Conservation (phyloP, 1,284 basidiomycete genomes). For the Ganoderma lucidum region DNA sequence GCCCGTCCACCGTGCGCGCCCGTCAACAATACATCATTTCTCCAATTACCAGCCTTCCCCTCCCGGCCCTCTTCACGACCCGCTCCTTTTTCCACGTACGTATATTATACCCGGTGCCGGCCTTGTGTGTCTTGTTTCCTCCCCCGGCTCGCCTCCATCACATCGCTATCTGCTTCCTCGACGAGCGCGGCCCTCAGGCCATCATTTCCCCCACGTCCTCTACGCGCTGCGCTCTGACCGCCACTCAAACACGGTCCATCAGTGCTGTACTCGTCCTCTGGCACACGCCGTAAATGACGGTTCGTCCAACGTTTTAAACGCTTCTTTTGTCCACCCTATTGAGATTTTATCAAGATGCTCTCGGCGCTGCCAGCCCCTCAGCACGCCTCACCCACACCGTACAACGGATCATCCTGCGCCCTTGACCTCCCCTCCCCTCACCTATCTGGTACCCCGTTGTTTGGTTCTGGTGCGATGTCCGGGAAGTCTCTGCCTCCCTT, state of each 20-base stretch:
- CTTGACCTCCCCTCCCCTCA: constrained; percentile 23
- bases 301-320: constrained; percentile 3
- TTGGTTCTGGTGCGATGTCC: constrained; percentile 22
- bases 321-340: background rate
- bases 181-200: background rate
- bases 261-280: constrained; percentile 10
- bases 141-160: background rate
- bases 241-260: background rate
- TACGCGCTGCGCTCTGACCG: background rate
- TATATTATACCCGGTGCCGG: constrained; percentile 29
- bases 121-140: constrained; percentile 26
- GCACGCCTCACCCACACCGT: constrained; percentile 20
- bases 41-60: constrained; percentile 26
- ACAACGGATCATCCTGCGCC: constrained; percentile 24
- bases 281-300: background rate
- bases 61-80: constrained; percentile 25
- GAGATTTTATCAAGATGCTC: constrained; percentile 24
- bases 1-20: constrained; percentile 24
- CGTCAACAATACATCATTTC: constrained; percentile 35
- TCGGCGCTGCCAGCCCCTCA: constrained; percentile 26
- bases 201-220: background rate
- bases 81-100: constrained; percentile 30
- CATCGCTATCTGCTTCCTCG: background rate
- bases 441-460: constrained; percentile 13
- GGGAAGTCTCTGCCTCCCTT: constrained; percentile 16